Conservation (phyloP, 805 yeast species). For the Metschnikowia colocasiae region DNA sequence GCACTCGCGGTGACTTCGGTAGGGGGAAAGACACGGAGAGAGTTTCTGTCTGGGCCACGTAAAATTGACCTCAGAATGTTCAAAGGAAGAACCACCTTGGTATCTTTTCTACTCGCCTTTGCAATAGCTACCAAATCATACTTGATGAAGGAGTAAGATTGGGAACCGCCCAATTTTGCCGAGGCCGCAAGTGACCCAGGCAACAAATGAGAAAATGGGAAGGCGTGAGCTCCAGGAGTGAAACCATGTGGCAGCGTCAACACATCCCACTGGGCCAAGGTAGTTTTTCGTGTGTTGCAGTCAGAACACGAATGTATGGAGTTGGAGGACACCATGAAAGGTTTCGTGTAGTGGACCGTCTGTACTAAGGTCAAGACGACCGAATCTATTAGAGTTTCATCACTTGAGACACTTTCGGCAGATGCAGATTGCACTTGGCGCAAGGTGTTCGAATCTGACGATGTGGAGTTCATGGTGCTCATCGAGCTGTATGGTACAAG, state of each 20-base stretch:
- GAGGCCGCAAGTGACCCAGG: conserved; percentile 90
- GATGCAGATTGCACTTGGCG: conserved; percentile 4
- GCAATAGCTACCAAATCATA: conserved; percentile 74
- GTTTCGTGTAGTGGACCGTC: conserved; percentile 59
- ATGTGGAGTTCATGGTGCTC: not conserved
- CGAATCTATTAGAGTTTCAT: conserved; percentile 33
- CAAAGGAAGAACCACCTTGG: conserved; percentile 54
- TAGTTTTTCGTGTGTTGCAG: conserved; percentile 54
- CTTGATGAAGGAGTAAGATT: conserved; percentile 49
- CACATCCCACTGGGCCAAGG: conserved; percentile 86
- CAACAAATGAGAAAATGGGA: conserved; percentile 85
- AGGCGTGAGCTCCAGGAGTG: conserved; percentile 69
- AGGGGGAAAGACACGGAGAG: conserved; percentile 92
- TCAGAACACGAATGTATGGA: conserved; percentile 50
- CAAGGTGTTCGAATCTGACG: not conserved
- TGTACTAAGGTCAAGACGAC: conserved; percentile 73
- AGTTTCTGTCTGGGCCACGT: conserved; percentile 79
- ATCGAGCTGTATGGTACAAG: conserved; percentile 6
- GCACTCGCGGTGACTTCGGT: conserved; percentile 87
- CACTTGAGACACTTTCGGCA: not conserved
- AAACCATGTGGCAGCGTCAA: conserved; percentile 57
- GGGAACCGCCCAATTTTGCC: conserved; percentile 54
- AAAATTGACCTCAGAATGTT: conserved; percentile 72
- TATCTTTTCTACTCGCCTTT: conserved; percentile 23
- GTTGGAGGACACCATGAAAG: conserved; percentile 55